Percentiles rank a stretch among this genome's conserved stretches.
These are phyloP conservation scores for Myriosclerotinia curreyana DNA, from an alignment of 2,329 filamentous ascomycete species.

Conservation along the genomic window DNA sequence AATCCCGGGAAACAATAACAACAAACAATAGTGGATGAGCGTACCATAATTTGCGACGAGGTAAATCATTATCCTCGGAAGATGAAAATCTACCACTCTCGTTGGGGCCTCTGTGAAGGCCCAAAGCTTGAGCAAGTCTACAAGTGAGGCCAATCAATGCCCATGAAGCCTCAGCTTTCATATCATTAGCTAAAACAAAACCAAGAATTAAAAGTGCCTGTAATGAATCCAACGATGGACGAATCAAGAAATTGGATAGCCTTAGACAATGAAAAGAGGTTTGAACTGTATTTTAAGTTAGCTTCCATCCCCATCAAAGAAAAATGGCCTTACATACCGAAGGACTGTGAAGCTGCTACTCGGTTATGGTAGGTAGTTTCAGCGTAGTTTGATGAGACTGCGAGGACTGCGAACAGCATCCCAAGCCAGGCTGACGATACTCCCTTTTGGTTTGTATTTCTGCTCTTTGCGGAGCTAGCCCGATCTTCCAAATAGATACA, in stretches of 20 bases:
- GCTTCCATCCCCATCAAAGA: not conserved
- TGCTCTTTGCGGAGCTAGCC: conserved; percentile 44
- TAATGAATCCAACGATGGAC: conserved; percentile 63
- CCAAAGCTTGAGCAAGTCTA: conserved; percentile 62
- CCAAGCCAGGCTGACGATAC: conserved; percentile 64
- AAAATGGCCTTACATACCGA: conserved; percentile 44
- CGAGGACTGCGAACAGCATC: conserved; percentile 62
- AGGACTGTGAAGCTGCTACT: conserved; percentile 42
- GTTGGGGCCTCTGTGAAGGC: conserved; percentile 48
- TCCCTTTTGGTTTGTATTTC: conserved; percentile 33
- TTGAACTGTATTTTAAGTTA: conserved; percentile 33
- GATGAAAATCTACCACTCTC: conserved; percentile 33
- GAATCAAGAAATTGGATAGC: conserved; percentile 60
- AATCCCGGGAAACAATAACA: conserved; percentile 6
- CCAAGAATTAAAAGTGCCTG: conserved; percentile 61
- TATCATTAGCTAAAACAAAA: conserved; percentile 64
- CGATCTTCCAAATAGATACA: conserved; percentile 65
- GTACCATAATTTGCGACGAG: conserved; percentile 38
- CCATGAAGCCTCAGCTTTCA: conserved; percentile 69
- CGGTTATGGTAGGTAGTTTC: conserved; percentile 54
- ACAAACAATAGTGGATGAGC: not conserved
- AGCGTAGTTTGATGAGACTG: conserved; percentile 64
- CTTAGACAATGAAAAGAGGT: conserved; percentile 61
- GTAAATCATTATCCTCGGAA: conserved; percentile 36
- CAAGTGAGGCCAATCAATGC: conserved; percentile 62